A percentile compares a stretch with the other conserved stretches of the same genome.
Conservation (phyloP, 1,284 basidiomycete species). For the Cutaneotrichosporon sp. region DNA sequence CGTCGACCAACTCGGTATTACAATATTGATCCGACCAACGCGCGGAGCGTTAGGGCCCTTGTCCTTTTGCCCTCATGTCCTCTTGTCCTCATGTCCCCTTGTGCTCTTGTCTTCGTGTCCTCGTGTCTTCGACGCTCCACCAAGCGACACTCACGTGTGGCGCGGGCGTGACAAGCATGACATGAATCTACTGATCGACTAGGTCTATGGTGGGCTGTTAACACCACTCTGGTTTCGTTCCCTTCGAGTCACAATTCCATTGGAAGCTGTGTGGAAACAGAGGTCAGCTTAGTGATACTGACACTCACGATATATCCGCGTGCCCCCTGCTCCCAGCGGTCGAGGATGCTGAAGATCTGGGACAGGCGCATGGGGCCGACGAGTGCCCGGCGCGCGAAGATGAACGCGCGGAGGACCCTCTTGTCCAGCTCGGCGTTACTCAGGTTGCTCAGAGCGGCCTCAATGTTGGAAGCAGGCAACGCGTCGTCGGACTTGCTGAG, state of each 20-base stretch:
- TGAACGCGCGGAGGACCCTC: constrained; percentile 3
- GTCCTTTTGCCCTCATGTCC: not conserved
- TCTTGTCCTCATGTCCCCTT: too few species aligned
- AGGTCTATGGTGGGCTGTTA: not conserved
- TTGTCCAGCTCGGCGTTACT: constrained; percentile 1
- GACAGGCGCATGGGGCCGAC: not conserved
- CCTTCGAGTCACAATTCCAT: constrained; percentile 11
- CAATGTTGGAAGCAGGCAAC: constrained; percentile 2
- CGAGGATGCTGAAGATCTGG: constrained; percentile 2
- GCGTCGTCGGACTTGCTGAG: constrained; percentile 4
- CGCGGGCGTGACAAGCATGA: not conserved
- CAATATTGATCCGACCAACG: not conserved
- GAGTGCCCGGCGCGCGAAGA: constrained; percentile 14
- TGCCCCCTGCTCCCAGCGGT: constrained; percentile 3
- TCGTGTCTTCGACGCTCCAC: too few species aligned
- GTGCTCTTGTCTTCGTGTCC: too few species aligned
- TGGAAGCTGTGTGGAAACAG: constrained; percentile 8
- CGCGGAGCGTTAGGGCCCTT: too few species aligned
- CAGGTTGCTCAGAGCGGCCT: not conserved
- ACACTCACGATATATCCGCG: constrained; percentile 15
- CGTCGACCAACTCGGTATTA: not conserved
- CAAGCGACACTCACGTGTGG: not conserved
- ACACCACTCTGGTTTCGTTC: constrained; percentile 10
- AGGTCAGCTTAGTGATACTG: constrained; percentile 3
- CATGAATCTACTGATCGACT: not conserved